Evolutionary conservation across 2,329 filamentous ascomycete species (phyloP).

Genomic region (Zymoseptoria ardabiliae): DNA sequence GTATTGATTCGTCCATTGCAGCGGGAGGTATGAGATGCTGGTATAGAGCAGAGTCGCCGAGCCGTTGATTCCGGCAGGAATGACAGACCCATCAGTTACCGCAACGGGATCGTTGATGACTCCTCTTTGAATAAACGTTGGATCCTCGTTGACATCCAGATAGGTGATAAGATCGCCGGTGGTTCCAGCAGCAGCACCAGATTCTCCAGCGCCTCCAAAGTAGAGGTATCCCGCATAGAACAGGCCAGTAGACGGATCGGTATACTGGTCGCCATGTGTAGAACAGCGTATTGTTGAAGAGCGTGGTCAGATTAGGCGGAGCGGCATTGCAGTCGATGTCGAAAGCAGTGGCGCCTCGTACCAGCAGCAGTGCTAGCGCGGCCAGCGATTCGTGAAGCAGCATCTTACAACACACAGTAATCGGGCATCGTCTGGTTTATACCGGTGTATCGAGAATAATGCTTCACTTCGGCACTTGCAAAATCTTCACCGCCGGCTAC

Average conservation of each 20-base stretch:
- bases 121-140: conserved; percentile 28
- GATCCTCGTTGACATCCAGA: conserved; percentile 29
- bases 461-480: too few relatives aligned
- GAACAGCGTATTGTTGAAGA: conserved; percentile 28
- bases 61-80: conserved; percentile 38
- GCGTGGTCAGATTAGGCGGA: conserved; percentile 35
- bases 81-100: conserved; percentile 42
- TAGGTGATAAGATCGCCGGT: conserved; percentile 40
- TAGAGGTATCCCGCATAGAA: conserved; percentile 42
- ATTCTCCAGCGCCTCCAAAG: conserved; percentile 4
- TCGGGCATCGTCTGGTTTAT: too few relatives aligned
- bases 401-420: not conserved
- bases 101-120: conserved; percentile 39
- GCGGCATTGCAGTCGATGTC: conserved; percentile 28
- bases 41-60: conserved; percentile 41
- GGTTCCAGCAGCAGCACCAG: conserved; percentile 26
- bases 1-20: conserved; percentile 42
- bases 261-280: conserved; percentile 36
- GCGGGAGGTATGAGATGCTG: conserved; percentile 39
- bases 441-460: too few relatives aligned
- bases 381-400: not conserved
- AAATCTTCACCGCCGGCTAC: too few relatives aligned
- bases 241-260: conserved; percentile 37
- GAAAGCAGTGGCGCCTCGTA: not conserved
- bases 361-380: not conserved